phyloP scores from a whole-genome alignment of 192 early-diverging fungal species.

The Podila verticillata region DNA sequence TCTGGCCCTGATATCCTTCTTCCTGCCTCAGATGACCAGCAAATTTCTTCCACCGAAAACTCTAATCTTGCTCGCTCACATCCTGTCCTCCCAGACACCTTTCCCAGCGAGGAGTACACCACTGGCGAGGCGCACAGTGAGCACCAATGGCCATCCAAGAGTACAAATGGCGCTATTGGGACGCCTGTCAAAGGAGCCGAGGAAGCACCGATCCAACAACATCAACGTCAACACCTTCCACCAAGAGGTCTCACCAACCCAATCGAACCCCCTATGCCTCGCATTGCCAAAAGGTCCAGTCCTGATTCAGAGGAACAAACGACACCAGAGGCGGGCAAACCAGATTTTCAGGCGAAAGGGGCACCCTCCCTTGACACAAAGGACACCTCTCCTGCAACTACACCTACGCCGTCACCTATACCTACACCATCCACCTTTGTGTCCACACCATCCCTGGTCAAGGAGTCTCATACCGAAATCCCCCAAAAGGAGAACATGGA shows the following conservation, averaged over 20 bases:
- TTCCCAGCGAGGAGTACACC: conserved; percentile 3
- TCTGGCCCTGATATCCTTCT: conserved; percentile 22
- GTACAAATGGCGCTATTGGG: too few species aligned
- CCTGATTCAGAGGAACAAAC: not conserved
- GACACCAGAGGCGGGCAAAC: not conserved
- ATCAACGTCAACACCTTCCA: too few species aligned
- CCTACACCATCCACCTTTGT: too few species aligned
- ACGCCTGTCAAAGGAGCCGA: too few species aligned
- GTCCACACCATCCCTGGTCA: too few species aligned
- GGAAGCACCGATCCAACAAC: too few species aligned
- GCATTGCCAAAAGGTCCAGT: not conserved
- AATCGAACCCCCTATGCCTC: not conserved
- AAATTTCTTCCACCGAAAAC: conserved; percentile 25
- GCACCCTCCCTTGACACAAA: too few species aligned
- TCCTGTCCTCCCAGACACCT: conserved; percentile 10
- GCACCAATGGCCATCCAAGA: not conserved
- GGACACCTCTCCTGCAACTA: not conserved
- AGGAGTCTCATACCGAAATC: not conserved
- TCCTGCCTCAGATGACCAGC: conserved; percentile 37
- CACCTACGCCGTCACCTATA: not conserved
- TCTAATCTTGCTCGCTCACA: conserved; percentile 20
- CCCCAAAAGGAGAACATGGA: not conserved
- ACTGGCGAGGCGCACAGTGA: conserved; percentile 7
- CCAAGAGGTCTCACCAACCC: not conserved
- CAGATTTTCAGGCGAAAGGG: too few species aligned